Evolutionary conservation across 2,329 filamentous ascomycete species (phyloP), one percentile per base, ranked within the genome.

Genomic region (Biscogniauxia sp.): DNA sequence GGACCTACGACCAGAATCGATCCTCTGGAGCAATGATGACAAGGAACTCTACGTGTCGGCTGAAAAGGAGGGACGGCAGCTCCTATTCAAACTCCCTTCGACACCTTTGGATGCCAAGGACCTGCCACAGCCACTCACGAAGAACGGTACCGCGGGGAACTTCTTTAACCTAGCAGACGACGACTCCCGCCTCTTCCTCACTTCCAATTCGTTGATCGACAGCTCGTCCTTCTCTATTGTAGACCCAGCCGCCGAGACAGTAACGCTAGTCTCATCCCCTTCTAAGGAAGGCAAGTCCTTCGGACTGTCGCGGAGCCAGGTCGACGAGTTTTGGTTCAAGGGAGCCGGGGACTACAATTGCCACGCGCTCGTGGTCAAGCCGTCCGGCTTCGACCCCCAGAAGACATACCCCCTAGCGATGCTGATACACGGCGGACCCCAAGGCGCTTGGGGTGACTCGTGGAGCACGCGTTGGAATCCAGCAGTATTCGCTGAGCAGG

Each of bases 401-500:
- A 89, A 92, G 74, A 92, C 85, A 65, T 96, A 94, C 69, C 92
- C 92, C 0, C 80, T 96, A 4, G 86, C 89, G 1, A 88, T 93
- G 71, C 78, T 93, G 51, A 90, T 96, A 64, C 92, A 96, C 70
- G 92, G 92, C 58, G 92, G 92, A 0, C 92, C 92, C 0, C 91
- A 95, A 73, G 85, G 88, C 20, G 85, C 90, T 0, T 94, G 90
- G 88, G 78, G 75, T 32, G 89, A 95, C 69, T 80, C 82, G 26
- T 96, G 92, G 66, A 71, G 67, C 55, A 92, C 88, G 2, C 82
- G 92, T 19, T 96, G 92, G 92, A 96, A 96, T 72, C 89, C 90
- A 1, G 91, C 90, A 61, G 83, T 94, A 9, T 96, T 92, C 71
- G 92, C 92, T 3, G 92, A 96, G 73, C 91, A 94, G 76, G 92